Percentiles rank a stretch among this genome's conserved stretches.
phyloP scores from a whole-genome alignment of 2,329 filamentous ascomycete species.

The Pseudopyricularia cyperi region DNA sequence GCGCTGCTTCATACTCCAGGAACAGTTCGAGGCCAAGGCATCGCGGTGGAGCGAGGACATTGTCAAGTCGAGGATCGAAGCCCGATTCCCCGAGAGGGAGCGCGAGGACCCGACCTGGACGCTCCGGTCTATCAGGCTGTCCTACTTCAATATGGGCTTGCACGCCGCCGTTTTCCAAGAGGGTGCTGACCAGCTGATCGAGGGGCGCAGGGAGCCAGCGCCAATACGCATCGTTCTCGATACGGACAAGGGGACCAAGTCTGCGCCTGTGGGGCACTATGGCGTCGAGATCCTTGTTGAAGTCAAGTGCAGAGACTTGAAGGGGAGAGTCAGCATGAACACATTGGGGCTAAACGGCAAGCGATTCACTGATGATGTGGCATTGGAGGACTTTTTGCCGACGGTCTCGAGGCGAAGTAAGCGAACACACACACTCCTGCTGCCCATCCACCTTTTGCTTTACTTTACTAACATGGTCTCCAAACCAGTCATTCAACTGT shows the following conservation, averaged over 20 bases:
- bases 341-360: constrained; percentile 55
- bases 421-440: constrained; percentile 12
- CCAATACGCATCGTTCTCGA: constrained; percentile 63
- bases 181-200: constrained; percentile 44
- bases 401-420: constrained; percentile 62
- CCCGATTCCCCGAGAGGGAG: constrained; percentile 70
- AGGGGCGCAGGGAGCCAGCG: constrained; percentile 54
- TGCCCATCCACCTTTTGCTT: not conserved
- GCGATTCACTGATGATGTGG: constrained; percentile 61
- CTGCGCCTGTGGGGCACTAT: constrained; percentile 51
- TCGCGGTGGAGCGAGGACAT: constrained; percentile 72
- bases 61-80: constrained; percentile 74
- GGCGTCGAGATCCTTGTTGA: constrained; percentile 61
- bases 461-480: constrained; percentile 11
- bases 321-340: constrained; percentile 32
- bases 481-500: constrained; percentile 52
- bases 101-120: constrained; percentile 73
- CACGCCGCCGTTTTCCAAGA: constrained; percentile 64
- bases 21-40: constrained; percentile 66
- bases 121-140: constrained; percentile 54
- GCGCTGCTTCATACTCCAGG: constrained; percentile 59
- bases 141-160: constrained; percentile 44
- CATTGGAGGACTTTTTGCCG: constrained; percentile 58
- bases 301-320: constrained; percentile 36
- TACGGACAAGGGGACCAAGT: constrained; percentile 51